Base-by-base conservation (phyloP, 768 basidiomycete genomes). In the Aureoboletus auriporus region DNA sequence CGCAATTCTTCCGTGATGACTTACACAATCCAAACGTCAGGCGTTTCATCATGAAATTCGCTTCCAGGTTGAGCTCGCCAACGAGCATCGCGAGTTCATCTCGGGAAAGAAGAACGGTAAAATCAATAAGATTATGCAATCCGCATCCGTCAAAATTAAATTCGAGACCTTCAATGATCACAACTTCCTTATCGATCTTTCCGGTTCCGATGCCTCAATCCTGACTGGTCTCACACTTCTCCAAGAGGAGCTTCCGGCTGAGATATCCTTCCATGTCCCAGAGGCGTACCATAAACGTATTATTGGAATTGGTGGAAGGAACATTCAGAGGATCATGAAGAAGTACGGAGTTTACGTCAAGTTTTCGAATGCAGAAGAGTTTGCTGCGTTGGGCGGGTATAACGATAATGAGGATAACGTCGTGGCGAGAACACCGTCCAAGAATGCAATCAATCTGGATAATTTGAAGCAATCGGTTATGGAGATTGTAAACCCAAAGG, bases 291-390 rank as follows among this genome's bases (percentile, higher is more conserved):
- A 98, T 74, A 98, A 97, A 68, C 89, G 96, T 52, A 99, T 99
- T 65, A 99, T 99, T 56, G 95, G 95, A 51, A 94, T 97, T 31
- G 94, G 93, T 30, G 95, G 95, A 27, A 85, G 93, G 62, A 98
- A 93, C 69, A 97, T 99, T 51, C 95, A 98, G 68, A 83, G 93
- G 50, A 98, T 99, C 70, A 99, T 99, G 95, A 97, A 97, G 75
- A 93, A 95, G 66, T 96, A 88, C 56, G 95, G 95, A n/a, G 95
- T 97, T 17, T 98, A 97, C 70, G 95, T 99, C 69, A 98, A 98
- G 70, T 99, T 98, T 62, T 92, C 91, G 20, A 98, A 97, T 66
- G 92, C 92, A 10, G 95, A 98, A 58, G 95, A 98, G 66, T 96
- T 94, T 68, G 93, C 93, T 33, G 82, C 87, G 11, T 77, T 94